Evolutionary conservation across 2,329 filamentous ascomycete species (phyloP).

Genomic region (Hypoxylon sp.): DNA sequence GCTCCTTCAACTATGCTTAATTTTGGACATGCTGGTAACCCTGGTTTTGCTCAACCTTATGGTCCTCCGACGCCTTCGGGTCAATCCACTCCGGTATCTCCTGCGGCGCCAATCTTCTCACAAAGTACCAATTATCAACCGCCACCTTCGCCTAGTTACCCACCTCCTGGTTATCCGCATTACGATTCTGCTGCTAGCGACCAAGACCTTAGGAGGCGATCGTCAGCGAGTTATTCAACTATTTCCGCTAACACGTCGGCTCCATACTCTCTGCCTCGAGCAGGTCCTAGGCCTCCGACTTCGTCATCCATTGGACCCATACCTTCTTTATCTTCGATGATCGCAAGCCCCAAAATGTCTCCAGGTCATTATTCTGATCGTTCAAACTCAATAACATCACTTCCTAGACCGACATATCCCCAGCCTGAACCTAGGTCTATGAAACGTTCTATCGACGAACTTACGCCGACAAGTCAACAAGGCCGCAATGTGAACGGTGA

Average conservation of each 20-base stretch:
- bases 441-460: constrained; percentile 50
- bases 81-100: constrained; percentile 53
- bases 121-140: constrained; percentile 39
- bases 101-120: constrained; percentile 50
- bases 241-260: constrained; percentile 46
- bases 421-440: constrained; percentile 45
- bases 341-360: constrained; percentile 46
- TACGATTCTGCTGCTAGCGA: constrained; percentile 48
- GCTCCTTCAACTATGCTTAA: constrained; percentile 48
- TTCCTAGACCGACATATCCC: constrained; percentile 44
- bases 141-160: constrained; percentile 45
- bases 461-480: constrained; percentile 46
- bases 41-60: constrained; percentile 50
- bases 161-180: constrained; percentile 43
- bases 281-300: constrained; percentile 45
- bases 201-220: constrained; percentile 46
- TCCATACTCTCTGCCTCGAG: constrained; percentile 32
- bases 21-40: constrained; percentile 48
- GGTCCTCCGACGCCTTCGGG: constrained; percentile 46
- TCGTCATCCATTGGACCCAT: constrained; percentile 46
- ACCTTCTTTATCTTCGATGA: constrained; percentile 48
- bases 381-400: constrained; percentile 42
- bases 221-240: constrained; percentile 45
- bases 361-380: constrained; percentile 44
- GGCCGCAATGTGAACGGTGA: constrained; percentile 49